phyloP scores from a whole-genome alignment of 768 basidiomycete genomes.

The Floccularia luteovirens region DNA sequence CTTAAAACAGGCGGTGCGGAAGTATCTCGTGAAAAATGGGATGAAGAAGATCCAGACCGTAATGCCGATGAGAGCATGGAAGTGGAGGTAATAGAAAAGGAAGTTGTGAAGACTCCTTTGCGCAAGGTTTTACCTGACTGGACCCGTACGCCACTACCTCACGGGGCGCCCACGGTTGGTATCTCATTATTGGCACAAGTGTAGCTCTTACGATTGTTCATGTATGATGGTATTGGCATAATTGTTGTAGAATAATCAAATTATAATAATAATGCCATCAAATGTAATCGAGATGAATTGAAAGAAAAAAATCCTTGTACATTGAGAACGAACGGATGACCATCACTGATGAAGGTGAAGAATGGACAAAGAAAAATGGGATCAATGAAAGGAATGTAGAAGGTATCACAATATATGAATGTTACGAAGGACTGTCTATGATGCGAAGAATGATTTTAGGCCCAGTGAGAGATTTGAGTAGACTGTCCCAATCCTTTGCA shows the following conservation, averaged over 20 bases:
- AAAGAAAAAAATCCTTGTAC: no score
- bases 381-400: constrained; percentile 4
- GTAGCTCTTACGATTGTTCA: no score
- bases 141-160: constrained; percentile 58
- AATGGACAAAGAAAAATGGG: background rate
- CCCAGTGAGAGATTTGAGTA: constrained; percentile 27
- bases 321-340: no score
- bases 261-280: no score
- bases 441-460: constrained; percentile 54
- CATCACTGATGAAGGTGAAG: background rate
- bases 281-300: no score
- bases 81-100: background rate
- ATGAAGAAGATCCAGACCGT: constrained; percentile 50
- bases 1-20: constrained; percentile 85
- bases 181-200: constrained; percentile 10
- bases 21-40: constrained; percentile 80
- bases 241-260: no score
- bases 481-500: constrained; percentile 49
- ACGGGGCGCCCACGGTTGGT: constrained; percentile 58
- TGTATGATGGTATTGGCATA: no score
- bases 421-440: constrained; percentile 25
- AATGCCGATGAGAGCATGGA: constrained; percentile 32
- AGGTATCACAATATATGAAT: background rate
- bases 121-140: constrained; percentile 67
- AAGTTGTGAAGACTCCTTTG: background rate